These are phyloP conservation scores for Phytophthora lateralis DNA, from an alignment of 352 stramenopile species.

Conservation along the genomic window DNA sequence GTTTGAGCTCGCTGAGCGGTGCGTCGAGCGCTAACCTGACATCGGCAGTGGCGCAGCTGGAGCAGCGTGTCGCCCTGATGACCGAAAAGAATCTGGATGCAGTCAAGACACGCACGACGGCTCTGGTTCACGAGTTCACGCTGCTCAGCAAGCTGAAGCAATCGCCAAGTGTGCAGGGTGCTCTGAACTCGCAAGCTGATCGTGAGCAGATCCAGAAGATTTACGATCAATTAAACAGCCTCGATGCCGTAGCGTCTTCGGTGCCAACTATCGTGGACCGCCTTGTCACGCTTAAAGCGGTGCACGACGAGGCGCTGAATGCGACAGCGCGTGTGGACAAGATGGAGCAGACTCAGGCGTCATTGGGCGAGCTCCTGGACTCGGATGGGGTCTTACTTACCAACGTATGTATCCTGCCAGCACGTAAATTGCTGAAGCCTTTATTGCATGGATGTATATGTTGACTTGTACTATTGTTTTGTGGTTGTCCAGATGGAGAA, in stretches of 20 bases:
- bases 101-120: constrained; percentile 76
- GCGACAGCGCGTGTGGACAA: constrained; percentile 56
- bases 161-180: constrained; percentile 57
- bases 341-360: constrained; percentile 65
- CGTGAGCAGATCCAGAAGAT: constrained; percentile 74
- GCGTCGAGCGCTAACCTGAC: constrained; percentile 40
- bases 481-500: constrained; percentile 61
- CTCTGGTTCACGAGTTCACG: constrained; percentile 79
- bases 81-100: constrained; percentile 81
- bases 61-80: constrained; percentile 72
- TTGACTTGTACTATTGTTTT: constrained; percentile 16
- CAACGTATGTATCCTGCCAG: constrained; percentile 56
- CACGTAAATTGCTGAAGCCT: not conserved
- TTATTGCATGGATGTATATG: constrained; percentile 7
- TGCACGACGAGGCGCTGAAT: constrained; percentile 71
- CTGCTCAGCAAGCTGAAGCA: constrained; percentile 84
- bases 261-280: constrained; percentile 77
- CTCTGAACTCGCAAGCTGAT: constrained; percentile 63
- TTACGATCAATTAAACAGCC: constrained; percentile 65
- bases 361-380: constrained; percentile 61
- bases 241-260: constrained; percentile 61
- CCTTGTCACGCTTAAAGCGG: constrained; percentile 67
- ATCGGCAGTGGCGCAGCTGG: constrained; percentile 58
- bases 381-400: constrained; percentile 65
- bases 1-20: constrained; percentile 28